Evolutionary conservation across 108 stramenopile genomes (phyloP).

Genomic region (Discostella stelligeroides): DNA sequence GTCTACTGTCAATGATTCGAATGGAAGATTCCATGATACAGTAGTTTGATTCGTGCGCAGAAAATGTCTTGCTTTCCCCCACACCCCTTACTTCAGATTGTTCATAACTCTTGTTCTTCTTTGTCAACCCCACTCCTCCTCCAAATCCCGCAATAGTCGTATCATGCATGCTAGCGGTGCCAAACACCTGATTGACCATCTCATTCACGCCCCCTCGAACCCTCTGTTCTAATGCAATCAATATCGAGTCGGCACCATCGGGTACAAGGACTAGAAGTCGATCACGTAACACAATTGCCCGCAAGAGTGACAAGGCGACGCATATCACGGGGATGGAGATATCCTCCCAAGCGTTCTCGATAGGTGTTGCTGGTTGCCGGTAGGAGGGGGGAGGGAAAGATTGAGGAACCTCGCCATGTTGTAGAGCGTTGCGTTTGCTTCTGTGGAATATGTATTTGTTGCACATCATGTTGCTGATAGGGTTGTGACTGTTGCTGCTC

Average conservation of each 20-base stretch:
- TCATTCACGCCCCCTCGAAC: slow-evolving; percentile 62
- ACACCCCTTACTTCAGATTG: slow-evolving; percentile 3
- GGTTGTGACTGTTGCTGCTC: too few relatives aligned
- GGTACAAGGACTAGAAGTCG: slow-evolving; percentile 81
- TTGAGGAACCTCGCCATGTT: neutral
- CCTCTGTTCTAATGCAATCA: slow-evolving; percentile 67
- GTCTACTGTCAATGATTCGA: too few relatives aligned
- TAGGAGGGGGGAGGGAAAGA: neutral
- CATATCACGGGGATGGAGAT: slow-evolving; percentile 92
- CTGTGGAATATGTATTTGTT: too few relatives aligned
- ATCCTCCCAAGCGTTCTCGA: slow-evolving; percentile 79
- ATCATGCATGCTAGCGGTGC: slow-evolving; percentile 8
- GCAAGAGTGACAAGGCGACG: slow-evolving; percentile 88
- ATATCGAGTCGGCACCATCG: slow-evolving; percentile 84
- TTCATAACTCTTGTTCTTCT: slow-evolving; percentile 11
- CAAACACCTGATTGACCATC: slow-evolving; percentile 62
- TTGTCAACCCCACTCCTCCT: neutral
- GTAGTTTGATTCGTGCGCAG: too few relatives aligned
- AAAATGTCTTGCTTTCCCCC: too few relatives aligned
- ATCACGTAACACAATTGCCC: slow-evolving; percentile 82
- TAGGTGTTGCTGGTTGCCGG: slow-evolving; percentile 9
- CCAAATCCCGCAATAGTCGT: neutral
- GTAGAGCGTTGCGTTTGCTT: too few relatives aligned
- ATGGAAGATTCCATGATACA: too few relatives aligned
- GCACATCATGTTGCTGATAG: too few relatives aligned